Percentiles rank a stretch among this genome's conserved stretches.
phyloP scores from a whole-genome alignment of 345 rosid species.

The Noccaea bulbosa region DNA sequence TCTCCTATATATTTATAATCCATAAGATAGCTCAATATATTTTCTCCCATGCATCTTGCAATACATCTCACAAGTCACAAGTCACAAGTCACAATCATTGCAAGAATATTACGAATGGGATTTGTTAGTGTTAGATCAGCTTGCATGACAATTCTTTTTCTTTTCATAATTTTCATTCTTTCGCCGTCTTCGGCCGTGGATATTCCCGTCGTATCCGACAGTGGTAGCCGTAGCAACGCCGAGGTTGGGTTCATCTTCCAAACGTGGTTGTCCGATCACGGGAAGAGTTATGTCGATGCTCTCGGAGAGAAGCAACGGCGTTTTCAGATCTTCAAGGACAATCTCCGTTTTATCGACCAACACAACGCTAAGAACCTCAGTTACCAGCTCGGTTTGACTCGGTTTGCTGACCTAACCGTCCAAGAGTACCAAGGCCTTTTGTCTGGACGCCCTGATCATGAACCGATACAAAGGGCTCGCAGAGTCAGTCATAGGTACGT shows the following conservation, averaged over 20 bases:
- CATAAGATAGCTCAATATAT: too few relatives aligned
- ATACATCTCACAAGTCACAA: neutral
- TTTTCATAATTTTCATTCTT: slow-evolving; percentile 43
- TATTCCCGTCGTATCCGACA: slow-evolving; percentile 59
- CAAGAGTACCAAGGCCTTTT: slow-evolving; percentile 76
- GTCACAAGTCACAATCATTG: neutral
- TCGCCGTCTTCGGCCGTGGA: slow-evolving; percentile 59
- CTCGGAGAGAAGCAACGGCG: slow-evolving; percentile 73
- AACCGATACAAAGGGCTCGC: slow-evolving; percentile 40
- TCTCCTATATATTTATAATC: too few relatives aligned
- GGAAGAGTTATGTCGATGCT: slow-evolving; percentile 58
- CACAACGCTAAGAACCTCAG: slow-evolving; percentile 67
- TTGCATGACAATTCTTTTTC: slow-evolving; percentile 42
- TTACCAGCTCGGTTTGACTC: slow-evolving; percentile 70
- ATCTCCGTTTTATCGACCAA: slow-evolving; percentile 72
- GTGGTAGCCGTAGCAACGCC: slow-evolving; percentile 56
- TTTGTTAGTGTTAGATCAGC: slow-evolving; percentile 35
- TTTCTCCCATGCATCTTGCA: neutral
- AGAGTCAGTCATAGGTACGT: slow-evolving; percentile 49
- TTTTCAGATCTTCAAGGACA: slow-evolving; percentile 73
- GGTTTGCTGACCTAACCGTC: slow-evolving; percentile 82
- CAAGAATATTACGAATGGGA: slow-evolving; percentile 40
- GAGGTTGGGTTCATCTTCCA: slow-evolving; percentile 63
- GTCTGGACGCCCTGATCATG: slow-evolving; percentile 40
- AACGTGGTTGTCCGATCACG: slow-evolving; percentile 71